A percentile compares a stretch with the other conserved stretches of the same genome.
Evolutionary conservation across 352 stramenopile species (phyloP).

Genomic region (Phytophthora idaei): DNA sequence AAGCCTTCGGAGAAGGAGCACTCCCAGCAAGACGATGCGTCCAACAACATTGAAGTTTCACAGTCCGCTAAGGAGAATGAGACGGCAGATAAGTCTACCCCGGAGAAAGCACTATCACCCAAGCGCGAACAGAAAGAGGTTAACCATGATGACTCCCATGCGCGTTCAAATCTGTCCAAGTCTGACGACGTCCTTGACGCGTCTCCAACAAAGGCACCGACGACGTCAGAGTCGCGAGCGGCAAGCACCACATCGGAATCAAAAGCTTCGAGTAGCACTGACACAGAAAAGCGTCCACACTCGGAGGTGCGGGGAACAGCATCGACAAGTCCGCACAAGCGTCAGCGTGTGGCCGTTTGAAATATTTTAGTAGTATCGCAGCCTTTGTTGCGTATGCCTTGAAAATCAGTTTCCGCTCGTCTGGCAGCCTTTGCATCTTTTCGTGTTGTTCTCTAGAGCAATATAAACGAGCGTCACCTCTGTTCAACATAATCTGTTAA

Average conservation of each 20-base stretch:
- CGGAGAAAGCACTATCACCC: slow-evolving; percentile 8
- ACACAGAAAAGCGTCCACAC: slow-evolving; percentile 41
- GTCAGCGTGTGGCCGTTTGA: slow-evolving; percentile 49
- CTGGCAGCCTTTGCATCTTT: too few relatives aligned
- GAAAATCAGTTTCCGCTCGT: neutral
- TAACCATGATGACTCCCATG: slow-evolving; percentile 6
- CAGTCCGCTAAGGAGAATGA: slow-evolving; percentile 33
- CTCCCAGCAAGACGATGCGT: slow-evolving; percentile 13
- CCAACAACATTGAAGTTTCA: slow-evolving; percentile 17
- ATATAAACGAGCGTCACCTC: slow-evolving; percentile 20
- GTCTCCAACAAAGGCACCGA: slow-evolving; percentile 28
- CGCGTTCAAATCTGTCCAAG: slow-evolving; percentile 18
- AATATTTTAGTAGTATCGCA: slow-evolving; percentile 34
- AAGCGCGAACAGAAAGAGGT: slow-evolving; percentile 29
- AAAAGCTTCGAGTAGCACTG: slow-evolving; percentile 19
- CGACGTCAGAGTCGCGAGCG: slow-evolving; percentile 15
- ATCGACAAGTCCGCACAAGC: slow-evolving; percentile 49
- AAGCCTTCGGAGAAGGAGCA: slow-evolving; percentile 17
- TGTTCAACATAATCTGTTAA: too few relatives aligned
- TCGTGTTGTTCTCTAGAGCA: slow-evolving; percentile 27
- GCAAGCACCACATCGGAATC: slow-evolving; percentile 35
- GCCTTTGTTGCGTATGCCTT: slow-evolving; percentile 36
- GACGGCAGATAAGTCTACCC: slow-evolving; percentile 9
- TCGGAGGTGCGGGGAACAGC: slow-evolving; percentile 27
- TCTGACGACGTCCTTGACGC: slow-evolving; percentile 25